Percentiles rank a stretch among this genome's conserved stretches.
Conservation (phyloP, 805 yeast genomes). For the Lachancea lanzarotensis region DNA sequence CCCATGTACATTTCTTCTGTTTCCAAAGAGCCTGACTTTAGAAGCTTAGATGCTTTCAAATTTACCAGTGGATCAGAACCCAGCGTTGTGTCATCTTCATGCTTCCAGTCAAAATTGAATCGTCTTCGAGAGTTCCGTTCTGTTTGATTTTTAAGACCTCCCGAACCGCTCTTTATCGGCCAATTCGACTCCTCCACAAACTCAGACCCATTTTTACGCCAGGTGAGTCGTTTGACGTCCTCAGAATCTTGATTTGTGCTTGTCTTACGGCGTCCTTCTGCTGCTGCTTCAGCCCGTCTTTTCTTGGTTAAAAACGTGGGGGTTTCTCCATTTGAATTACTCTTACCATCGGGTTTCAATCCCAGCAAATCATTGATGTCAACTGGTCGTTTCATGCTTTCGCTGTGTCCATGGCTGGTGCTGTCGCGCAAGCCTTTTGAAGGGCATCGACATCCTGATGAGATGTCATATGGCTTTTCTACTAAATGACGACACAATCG, state of each 20-base stretch:
- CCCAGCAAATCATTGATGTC: slow-evolving; percentile 35
- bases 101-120: slow-evolving; percentile 66
- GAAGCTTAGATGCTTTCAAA: slow-evolving; percentile 15
- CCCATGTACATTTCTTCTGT: slow-evolving; percentile 21
- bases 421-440: too few species aligned
- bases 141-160: neutral
- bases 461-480: too few species aligned
- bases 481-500: too few species aligned
- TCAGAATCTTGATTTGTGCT: neutral
- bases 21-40: slow-evolving; percentile 15
- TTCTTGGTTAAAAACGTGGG: slow-evolving; percentile 43
- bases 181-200: neutral
- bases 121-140: slow-evolving; percentile 19
- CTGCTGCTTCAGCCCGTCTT: slow-evolving; percentile 37
- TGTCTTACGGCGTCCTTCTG: slow-evolving; percentile 12
- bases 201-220: neutral
- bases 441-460: too few species aligned
- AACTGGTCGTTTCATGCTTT: slow-evolving; percentile 30
- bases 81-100: slow-evolving; percentile 56
- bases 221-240: neutral
- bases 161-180: neutral
- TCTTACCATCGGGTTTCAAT: neutral
- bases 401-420: neutral
- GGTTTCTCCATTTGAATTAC: slow-evolving; percentile 15
- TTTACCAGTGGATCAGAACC: slow-evolving; percentile 38